A percentile compares a stretch with the other conserved stretches of the same genome.
Evolutionary conservation across 2,329 filamentous ascomycete genomes (phyloP).

Genomic region (Phialocephala sp.): DNA sequence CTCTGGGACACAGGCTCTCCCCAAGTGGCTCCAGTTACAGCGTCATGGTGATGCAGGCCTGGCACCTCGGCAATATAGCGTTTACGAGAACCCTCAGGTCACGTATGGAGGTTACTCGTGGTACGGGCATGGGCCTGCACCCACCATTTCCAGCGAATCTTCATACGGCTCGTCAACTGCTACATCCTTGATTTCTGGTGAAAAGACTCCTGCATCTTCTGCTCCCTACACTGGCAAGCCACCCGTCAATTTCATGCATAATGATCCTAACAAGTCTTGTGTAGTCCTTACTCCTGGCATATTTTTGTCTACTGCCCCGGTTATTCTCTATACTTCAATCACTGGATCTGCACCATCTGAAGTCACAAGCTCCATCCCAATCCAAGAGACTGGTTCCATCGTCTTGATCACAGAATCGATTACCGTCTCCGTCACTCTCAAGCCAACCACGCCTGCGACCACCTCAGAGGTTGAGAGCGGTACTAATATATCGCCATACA

Average conservation of each 20-base stretch:
- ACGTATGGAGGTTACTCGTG: slow-evolving; percentile 36
- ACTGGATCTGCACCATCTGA: background rate
- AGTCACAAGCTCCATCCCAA: background rate
- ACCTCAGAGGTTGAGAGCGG: slow-evolving; percentile 13
- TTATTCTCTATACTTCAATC: background rate
- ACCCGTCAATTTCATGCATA: background rate
- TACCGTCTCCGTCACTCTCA: background rate
- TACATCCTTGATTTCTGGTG: slow-evolving; percentile 13
- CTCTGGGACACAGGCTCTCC: slow-evolving; percentile 31
- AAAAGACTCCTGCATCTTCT: slow-evolving; percentile 20
- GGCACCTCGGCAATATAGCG: slow-evolving; percentile 35
- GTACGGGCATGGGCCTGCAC: slow-evolving; percentile 37
- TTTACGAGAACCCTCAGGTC: slow-evolving; percentile 30
- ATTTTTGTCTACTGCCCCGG: background rate
- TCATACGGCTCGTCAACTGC: background rate
- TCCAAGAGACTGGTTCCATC: background rate
- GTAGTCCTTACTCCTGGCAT: background rate
- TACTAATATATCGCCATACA: slow-evolving; percentile 13
- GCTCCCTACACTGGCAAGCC: slow-evolving; percentile 15
- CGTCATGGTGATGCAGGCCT: slow-evolving; percentile 26
- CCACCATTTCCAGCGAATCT: slow-evolving; percentile 28
- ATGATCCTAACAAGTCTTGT: background rate
- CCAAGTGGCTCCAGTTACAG: slow-evolving; percentile 35
- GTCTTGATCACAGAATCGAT: background rate
- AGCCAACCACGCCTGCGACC: slow-evolving; percentile 4